Percentiles rank a stretch among this genome's conserved stretches.
Evolutionary conservation across 2,329 filamentous ascomycete species (phyloP).

Genomic region (Aspergillus costaricaensis): DNA sequence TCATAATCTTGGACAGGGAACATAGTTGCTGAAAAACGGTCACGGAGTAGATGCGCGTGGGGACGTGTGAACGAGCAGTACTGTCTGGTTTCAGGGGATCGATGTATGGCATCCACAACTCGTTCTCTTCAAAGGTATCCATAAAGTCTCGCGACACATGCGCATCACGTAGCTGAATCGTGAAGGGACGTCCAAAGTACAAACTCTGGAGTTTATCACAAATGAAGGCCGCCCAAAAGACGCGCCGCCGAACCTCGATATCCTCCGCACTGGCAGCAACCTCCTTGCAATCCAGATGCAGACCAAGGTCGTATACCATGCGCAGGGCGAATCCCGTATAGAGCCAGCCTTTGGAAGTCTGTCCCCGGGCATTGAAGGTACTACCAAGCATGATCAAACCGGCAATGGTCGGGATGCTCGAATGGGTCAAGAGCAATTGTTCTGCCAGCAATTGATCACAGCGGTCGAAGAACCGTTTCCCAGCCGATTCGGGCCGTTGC

Average conservation of each 20-base stretch:
- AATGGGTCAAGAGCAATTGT: neutral
- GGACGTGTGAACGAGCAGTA: neutral
- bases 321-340: slow-evolving; percentile 56
- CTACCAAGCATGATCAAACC: slow-evolving; percentile 1
- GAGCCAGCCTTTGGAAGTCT: slow-evolving; percentile 43
- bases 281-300: slow-evolving; percentile 43
- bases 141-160: slow-evolving; percentile 33
- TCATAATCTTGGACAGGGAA: slow-evolving; percentile 40
- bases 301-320: slow-evolving; percentile 55
- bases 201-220: slow-evolving; percentile 57
- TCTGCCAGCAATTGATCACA: slow-evolving; percentile 51
- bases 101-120: slow-evolving; percentile 28
- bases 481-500: slow-evolving; percentile 51
- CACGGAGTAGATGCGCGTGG: slow-evolving; percentile 32
- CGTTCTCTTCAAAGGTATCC: slow-evolving; percentile 34
- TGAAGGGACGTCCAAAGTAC: slow-evolving; percentile 56
- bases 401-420: slow-evolving; percentile 8
- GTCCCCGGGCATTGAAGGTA: slow-evolving; percentile 9
- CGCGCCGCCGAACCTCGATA: slow-evolving; percentile 30
- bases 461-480: slow-evolving; percentile 52
- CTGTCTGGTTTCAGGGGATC: neutral
- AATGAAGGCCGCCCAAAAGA: slow-evolving; percentile 38
- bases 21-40: slow-evolving; percentile 41
- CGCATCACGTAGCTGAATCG: slow-evolving; percentile 29
- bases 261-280: slow-evolving; percentile 21